Conservation (phyloP, 371 early-diverging fungal genomes). For the Apophysomyces ossiformis region DNA sequence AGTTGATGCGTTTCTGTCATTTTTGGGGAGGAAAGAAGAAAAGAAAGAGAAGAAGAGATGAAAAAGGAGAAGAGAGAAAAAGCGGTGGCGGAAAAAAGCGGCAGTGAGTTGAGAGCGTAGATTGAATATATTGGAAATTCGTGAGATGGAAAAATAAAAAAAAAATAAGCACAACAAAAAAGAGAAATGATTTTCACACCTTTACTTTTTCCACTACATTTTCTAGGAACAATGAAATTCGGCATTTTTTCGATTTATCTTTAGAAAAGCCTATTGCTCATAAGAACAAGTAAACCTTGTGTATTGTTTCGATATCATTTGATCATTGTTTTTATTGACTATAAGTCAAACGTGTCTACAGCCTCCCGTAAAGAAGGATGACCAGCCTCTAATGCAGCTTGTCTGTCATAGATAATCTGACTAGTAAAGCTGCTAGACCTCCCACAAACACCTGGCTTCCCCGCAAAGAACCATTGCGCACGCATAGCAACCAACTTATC, state of each 20-base stretch:
- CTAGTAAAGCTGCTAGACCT: slow-evolving; percentile 48
- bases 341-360: slow-evolving; percentile 17
- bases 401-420: slow-evolving; percentile 30
- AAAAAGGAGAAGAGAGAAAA: background rate
- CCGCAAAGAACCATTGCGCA: slow-evolving; percentile 52
- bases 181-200: background rate
- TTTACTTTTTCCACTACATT: background rate
- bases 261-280: too few relatives aligned
- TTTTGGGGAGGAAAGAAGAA: background rate
- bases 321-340: background rate
- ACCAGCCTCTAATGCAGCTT: slow-evolving; percentile 14
- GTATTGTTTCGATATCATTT: background rate
- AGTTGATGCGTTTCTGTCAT: slow-evolving; percentile 7
- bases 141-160: too few relatives aligned
- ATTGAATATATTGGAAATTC: slow-evolving; percentile 3
- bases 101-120: slow-evolving; percentile 5
- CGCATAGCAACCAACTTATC: slow-evolving; percentile 57
- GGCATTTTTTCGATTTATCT: too few relatives aligned
- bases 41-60: background rate
- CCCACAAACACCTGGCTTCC: slow-evolving; percentile 45
- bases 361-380: slow-evolving; percentile 15
- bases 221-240: background rate
- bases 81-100: slow-evolving; percentile 3
- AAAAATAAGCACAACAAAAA: too few relatives aligned
- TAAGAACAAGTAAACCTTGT: background rate